Base-by-base conservation (phyloP, 306 rosid species). In the Canavalia ensiformis region DNA sequence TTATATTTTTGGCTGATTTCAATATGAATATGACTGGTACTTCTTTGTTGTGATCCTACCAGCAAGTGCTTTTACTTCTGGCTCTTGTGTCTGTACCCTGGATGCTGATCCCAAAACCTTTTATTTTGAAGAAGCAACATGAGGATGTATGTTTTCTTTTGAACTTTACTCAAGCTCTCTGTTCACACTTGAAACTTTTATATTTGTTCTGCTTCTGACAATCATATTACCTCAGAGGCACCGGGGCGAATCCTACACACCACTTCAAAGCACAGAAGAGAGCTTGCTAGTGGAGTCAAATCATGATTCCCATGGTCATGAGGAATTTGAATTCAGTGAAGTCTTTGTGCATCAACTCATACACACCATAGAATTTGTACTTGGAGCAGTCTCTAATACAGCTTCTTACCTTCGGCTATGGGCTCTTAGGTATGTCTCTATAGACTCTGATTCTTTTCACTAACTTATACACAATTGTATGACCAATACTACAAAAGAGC, bases 371-470 rank as follows among this genome's bases (percentile, higher is more conserved):
- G 98, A 94, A 79, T 94, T 94, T 82, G 98, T 94, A 30, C 97
- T 94, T 65, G 98, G 97, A 77, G 97, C 98, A 35, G 95, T 94
- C 63, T 94, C 98, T 70, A 94, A 94, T 70, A 94, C 98, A 46
- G 98, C 98, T 83, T 94, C 98, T 10, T 94, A 94, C 86, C 98
- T 94, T 86, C 95, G 98, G 78, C 92, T 95, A n/a, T 95, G 99
- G 99, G 99, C 98, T 63, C 91, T 95, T 35, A 95, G 99, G 99
- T 95, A 84, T 62, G 90, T 81, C n/a, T 7, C n/a, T 55, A 18
- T 5, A 25, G 9, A 18, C 51, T 46, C 71, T 6, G 0, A 28
- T 59, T 74, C 8, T 42, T 44, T 33, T 34, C 44, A 7, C 35
- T 18, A 56, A 54, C 18, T 54, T 9, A n/a, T 28, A 18, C 25